Conservation (phyloP, 768 basidiomycete species). For the Russula abietina region DNA sequence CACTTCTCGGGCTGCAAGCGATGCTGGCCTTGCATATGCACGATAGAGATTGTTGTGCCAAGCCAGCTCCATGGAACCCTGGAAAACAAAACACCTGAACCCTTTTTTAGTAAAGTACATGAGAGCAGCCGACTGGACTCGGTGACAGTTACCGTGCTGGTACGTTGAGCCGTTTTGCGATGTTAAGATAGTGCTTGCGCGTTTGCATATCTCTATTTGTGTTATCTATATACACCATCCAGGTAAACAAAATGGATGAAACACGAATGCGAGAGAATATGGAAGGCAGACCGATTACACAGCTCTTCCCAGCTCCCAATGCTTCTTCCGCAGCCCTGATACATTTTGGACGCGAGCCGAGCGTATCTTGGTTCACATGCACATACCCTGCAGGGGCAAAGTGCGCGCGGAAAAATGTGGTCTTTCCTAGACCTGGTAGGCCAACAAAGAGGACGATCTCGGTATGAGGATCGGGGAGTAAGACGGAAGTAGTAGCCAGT, state of each 20-base stretch:
- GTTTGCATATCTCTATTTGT: constrained; percentile 77
- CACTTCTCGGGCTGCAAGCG: constrained; percentile 40
- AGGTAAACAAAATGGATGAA: not conserved
- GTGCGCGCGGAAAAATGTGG: constrained; percentile 65
- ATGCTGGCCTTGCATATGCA: constrained; percentile 53
- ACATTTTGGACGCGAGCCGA: constrained; percentile 73
- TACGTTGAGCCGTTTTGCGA: constrained; percentile 52
- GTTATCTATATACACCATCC: constrained; percentile 52
- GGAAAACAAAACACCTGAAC: constrained; percentile 69
- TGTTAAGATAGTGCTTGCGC: constrained; percentile 61
- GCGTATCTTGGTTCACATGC: constrained; percentile 83
- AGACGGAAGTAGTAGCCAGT: constrained; percentile 33
- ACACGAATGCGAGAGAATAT: not conserved
- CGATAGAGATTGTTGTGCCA: constrained; percentile 94
- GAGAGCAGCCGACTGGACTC: not conserved
- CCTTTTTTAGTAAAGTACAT: not conserved
- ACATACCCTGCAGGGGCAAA: constrained; percentile 65
- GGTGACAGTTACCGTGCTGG: constrained; percentile 45
- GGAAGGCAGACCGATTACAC: constrained; percentile 60
- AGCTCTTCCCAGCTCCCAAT: constrained; percentile 51
- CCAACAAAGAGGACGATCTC: constrained; percentile 62
- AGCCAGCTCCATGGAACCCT: constrained; percentile 71
- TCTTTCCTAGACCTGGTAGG: constrained; percentile 68
- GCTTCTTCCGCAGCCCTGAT: constrained; percentile 54
- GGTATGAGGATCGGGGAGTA: constrained; percentile 14